These are phyloP conservation scores for Cordia subcordata DNA, from an alignment of 257 asterid species.

Conservation along the genomic window DNA sequence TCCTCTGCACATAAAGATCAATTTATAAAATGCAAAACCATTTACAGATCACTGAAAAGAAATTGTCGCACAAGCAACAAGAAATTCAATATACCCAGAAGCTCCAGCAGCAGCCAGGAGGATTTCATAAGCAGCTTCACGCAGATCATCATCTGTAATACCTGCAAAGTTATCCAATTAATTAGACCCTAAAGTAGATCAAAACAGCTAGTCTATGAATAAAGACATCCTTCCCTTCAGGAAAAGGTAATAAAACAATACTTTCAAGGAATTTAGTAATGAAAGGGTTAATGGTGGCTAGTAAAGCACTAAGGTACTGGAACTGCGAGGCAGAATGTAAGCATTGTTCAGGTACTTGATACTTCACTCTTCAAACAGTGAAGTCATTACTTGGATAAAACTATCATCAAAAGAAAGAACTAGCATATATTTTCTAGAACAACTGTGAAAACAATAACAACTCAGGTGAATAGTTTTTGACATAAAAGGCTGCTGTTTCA, in stretches of 20 bases:
- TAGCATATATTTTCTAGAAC: no score
- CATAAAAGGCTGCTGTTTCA: no score
- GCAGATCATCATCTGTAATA: constrained; percentile 81
- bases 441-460: no score
- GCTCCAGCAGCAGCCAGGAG: constrained; percentile 99
- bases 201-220: no score
- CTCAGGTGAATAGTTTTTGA: no score
- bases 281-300: background rate
- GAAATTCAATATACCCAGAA: constrained; percentile 62
- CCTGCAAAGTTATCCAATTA: constrained; percentile 32
- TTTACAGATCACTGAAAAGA: constrained; percentile 13
- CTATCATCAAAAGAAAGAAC: no score
- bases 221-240: background rate
- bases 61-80: constrained; percentile 8
- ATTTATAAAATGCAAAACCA: constrained; percentile 11
- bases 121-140: constrained; percentile 92
- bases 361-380: no score
- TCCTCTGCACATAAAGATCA: constrained; percentile 53
- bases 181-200: no score
- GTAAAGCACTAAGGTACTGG: background rate
- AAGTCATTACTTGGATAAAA: no score
- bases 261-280: background rate
- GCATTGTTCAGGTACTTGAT: no score
- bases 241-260: background rate
- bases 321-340: no score